These are phyloP conservation scores for Starmerella stellata DNA, from an alignment of 805 yeast species.

Conservation along the genomic window DNA sequence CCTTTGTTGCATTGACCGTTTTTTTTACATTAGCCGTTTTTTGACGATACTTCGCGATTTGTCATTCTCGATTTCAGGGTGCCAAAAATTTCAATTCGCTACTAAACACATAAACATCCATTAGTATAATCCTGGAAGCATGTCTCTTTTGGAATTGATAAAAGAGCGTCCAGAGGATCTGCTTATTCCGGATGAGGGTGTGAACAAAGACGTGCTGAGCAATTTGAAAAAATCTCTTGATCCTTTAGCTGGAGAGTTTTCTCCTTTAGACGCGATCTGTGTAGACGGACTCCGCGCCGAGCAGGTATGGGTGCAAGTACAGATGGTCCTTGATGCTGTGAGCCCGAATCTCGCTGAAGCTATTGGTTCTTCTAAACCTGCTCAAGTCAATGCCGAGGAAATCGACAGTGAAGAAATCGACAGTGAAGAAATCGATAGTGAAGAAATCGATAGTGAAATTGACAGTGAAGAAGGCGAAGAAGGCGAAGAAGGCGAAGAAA, in stretches of 20 bases:
- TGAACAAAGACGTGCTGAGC: conserved; percentile 15
- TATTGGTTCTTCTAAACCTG: conserved; percentile 12
- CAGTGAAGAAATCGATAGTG: conserved; percentile 8
- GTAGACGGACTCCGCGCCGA: conserved; percentile 75
- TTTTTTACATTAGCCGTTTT: no score
- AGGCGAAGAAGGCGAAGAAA: conserved; percentile 12
- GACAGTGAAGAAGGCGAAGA: conserved; percentile 2
- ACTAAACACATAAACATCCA: no score
- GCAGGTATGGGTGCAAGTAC: conserved; percentile 88
- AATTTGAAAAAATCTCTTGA: conserved; percentile 35
- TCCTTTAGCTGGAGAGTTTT: conserved; percentile 34
- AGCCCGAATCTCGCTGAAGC: conserved; percentile 41
- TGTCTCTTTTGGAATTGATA: conserved; percentile 9
- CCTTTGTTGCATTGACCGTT: no score
- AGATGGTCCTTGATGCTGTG: conserved; percentile 63
- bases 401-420: conserved; percentile 4
- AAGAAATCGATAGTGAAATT: conserved; percentile 1
- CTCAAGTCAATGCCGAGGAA: conserved; percentile 11
- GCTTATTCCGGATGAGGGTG: conserved; percentile 12
- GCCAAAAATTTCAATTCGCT: no score
- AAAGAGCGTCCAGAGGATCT: conserved; percentile 17
- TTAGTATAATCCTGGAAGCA: no score
- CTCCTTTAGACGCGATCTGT: conserved; percentile 64
- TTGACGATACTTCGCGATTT: no score
- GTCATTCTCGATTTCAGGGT: no score